A percentile compares a stretch with the other conserved stretches of the same genome.
Evolutionary conservation across 768 basidiomycete species (phyloP).

Genomic region (Porphyrellus cyaneotinctus): DNA sequence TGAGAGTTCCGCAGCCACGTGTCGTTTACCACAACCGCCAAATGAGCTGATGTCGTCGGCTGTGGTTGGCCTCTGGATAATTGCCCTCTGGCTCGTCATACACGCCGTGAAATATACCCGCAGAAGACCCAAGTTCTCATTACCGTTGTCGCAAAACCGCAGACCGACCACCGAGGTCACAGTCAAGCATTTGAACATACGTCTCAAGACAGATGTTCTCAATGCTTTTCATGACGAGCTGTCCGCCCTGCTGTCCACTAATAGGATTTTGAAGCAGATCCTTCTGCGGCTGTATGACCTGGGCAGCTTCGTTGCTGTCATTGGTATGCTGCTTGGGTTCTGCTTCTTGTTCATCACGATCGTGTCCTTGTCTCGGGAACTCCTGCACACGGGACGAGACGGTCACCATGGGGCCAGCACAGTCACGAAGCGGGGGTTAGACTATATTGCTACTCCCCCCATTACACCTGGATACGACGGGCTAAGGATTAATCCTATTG

Average conservation of each 20-base stretch:
- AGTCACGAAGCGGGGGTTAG: slow-evolving; percentile 16
- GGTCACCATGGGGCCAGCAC: slow-evolving; percentile 3
- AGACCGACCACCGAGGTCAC: slow-evolving; percentile 18
- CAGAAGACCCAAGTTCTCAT: slow-evolving; percentile 13
- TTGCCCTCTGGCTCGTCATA: slow-evolving; percentile 23
- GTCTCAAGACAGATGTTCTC: slow-evolving; percentile 46
- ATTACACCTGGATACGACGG: not conserved
- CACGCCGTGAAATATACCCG: slow-evolving; percentile 23
- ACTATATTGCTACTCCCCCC: not conserved
- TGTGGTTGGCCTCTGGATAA: slow-evolving; percentile 19
- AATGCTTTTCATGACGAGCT: slow-evolving; percentile 49
- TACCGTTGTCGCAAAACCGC: slow-evolving; percentile 22
- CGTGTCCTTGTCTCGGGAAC: slow-evolving; percentile 16
- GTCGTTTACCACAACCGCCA: not conserved
- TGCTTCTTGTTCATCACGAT: slow-evolving; percentile 37
- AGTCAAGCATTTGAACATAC: slow-evolving; percentile 28
- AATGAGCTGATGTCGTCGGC: slow-evolving; percentile 21
- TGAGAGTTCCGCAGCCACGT: no score
- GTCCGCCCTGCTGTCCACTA: slow-evolving; percentile 31
- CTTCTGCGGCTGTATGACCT: slow-evolving; percentile 45
- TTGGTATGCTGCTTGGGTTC: slow-evolving; percentile 48
- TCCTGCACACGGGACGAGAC: slow-evolving; percentile 2
- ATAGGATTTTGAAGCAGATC: slow-evolving; percentile 19
- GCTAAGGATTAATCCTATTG: slow-evolving; percentile 28
- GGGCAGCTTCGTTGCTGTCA: slow-evolving; percentile 41